phyloP scores from a whole-genome alignment of 805 yeast genomes.

The Kuraishia hungarica region DNA sequence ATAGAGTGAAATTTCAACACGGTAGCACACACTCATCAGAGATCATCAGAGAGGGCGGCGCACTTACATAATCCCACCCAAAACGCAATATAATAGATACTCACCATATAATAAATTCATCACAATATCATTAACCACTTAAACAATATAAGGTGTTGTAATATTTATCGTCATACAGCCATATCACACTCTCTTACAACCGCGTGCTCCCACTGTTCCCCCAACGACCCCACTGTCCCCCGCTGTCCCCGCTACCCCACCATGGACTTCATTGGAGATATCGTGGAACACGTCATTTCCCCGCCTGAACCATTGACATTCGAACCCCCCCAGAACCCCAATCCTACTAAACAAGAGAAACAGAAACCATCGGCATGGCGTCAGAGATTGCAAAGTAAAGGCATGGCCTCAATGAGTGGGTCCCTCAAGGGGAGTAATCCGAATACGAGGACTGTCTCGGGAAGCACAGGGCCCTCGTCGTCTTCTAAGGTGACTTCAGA shows the following conservation, averaged over 20 bases:
- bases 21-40: too few relatives aligned
- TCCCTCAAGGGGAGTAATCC: not conserved
- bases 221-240: too few relatives aligned
- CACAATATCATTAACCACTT: not conserved
- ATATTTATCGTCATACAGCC: too few relatives aligned
- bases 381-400: not conserved
- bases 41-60: too few relatives aligned
- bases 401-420: not conserved
- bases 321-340: constrained; percentile 12
- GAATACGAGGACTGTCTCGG: not conserved
- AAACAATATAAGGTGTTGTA: too few relatives aligned
- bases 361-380: not conserved
- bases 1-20: not conserved
- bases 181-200: too few relatives aligned
- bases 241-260: too few relatives aligned
- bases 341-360: not conserved
- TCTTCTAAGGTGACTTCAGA: too few relatives aligned
- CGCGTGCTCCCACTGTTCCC: too few relatives aligned
- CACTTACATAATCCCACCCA: too few relatives aligned
- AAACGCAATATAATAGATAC: not conserved
- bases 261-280: constrained; percentile 69
- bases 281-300: constrained; percentile 49
- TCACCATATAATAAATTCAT: not conserved
- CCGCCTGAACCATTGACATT: constrained; percentile 24
- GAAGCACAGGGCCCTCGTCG: too few relatives aligned